phyloP scores from a whole-genome alignment of 345 rosid genomes.

The Jatropha curcas region DNA sequence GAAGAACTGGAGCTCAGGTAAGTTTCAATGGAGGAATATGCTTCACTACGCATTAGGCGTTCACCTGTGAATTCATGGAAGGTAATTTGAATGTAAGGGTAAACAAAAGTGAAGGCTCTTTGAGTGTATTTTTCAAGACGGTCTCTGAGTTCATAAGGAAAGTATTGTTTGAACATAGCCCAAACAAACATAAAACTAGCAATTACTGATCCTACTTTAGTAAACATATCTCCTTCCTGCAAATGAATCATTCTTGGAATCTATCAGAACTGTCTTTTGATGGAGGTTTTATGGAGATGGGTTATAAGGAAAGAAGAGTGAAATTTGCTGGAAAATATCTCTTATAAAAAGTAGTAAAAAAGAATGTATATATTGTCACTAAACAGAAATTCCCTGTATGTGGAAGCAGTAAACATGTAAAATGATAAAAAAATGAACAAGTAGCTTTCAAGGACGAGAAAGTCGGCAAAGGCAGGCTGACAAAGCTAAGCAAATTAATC shows the following conservation, averaged over 20 bases:
- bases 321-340: too few relatives aligned
- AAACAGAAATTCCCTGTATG: too few relatives aligned
- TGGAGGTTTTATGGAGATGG: background rate
- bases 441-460: background rate
- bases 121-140: conserved; percentile 13
- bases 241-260: background rate
- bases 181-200: conserved; percentile 13
- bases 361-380: too few relatives aligned
- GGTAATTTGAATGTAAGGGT: conserved; percentile 17
- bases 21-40: conserved; percentile 15
- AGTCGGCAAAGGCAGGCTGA: background rate
- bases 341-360: too few relatives aligned
- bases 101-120: conserved; percentile 4
- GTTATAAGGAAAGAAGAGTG: too few relatives aligned
- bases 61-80: conserved; percentile 18
- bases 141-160: conserved; percentile 5
- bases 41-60: conserved; percentile 14
- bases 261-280: too few relatives aligned
- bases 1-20: conserved; percentile 13
- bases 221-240: conserved; percentile 3
- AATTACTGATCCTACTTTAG: conserved; percentile 6
- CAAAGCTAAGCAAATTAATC: background rate
- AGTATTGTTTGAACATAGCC: conserved; percentile 19
- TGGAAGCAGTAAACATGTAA: too few relatives aligned
- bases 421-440: background rate